phyloP scores from a whole-genome alignment of 2,329 filamentous ascomycete genomes.

The Spiromastix sp. region DNA sequence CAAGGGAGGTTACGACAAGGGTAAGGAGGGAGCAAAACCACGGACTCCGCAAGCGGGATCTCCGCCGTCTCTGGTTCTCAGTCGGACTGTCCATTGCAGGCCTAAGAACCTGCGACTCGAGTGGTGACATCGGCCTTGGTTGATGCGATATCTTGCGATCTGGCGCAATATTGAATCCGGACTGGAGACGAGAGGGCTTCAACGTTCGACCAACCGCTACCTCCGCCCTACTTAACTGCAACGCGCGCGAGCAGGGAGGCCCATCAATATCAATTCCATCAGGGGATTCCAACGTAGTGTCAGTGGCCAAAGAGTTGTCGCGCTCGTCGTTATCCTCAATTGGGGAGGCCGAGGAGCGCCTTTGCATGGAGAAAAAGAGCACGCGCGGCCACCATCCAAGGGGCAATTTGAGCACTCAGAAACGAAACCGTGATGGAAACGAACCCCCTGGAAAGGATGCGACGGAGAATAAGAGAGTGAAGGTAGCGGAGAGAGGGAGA shows the following conservation, averaged over 20 bases:
- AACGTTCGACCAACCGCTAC: neutral
- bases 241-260: constrained; percentile 21
- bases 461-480: neutral
- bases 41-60: constrained; percentile 42
- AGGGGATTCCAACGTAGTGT: constrained; percentile 21
- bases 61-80: constrained; percentile 28
- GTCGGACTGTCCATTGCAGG: constrained; percentile 27
- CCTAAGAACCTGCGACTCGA: constrained; percentile 1
- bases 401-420: neutral
- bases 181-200: constrained; percentile 9
- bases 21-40: constrained; percentile 52
- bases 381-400: constrained; percentile 25
- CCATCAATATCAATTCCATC: constrained; percentile 23
- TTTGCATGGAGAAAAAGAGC: constrained; percentile 33
- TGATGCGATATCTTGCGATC: constrained; percentile 17
- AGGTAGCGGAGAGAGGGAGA: neutral
- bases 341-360: constrained; percentile 35
- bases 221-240: constrained; percentile 21
- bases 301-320: constrained; percentile 25
- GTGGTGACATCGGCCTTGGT: neutral
- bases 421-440: neutral
- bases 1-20: constrained; percentile 43
- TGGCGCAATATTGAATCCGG: too few species aligned
- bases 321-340: constrained; percentile 27
- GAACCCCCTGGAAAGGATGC: too few species aligned